Percentiles rank a stretch among this genome's conserved stretches.
Evolutionary conservation across 2,329 filamentous ascomycete species (phyloP).

Genomic region (Teratosphaeriaceae sp.): DNA sequence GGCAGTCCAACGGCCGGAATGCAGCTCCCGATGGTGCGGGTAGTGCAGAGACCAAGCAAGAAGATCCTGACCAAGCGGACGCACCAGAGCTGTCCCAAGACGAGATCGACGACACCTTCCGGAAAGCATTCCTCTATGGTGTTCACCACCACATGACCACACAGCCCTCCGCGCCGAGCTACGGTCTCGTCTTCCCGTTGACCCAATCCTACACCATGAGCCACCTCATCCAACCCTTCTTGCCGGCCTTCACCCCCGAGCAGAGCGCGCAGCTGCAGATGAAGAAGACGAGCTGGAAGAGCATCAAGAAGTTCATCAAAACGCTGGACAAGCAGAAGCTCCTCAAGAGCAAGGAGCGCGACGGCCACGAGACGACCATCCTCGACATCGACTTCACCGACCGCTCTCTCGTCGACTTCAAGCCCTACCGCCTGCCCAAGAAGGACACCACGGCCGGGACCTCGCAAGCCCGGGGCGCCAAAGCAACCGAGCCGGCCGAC

Average conservation of each 20-base stretch:
- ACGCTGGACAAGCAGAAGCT: slow-evolving; percentile 56
- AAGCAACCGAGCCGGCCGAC: slow-evolving; percentile 33
- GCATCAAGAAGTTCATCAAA: slow-evolving; percentile 63
- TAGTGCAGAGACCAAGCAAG: slow-evolving; percentile 19
- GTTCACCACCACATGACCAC: slow-evolving; percentile 53
- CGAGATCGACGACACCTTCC: slow-evolving; percentile 61
- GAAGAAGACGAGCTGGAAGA: slow-evolving; percentile 67
- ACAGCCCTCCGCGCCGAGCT: slow-evolving; percentile 45
- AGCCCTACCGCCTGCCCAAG: slow-evolving; percentile 56
- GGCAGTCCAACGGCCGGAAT: slow-evolving; percentile 13
- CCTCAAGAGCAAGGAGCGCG: slow-evolving; percentile 59
- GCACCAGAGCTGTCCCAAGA: slow-evolving; percentile 45
- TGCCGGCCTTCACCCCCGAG: slow-evolving; percentile 52
- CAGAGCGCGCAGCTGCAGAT: slow-evolving; percentile 55
- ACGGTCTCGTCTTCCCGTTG: slow-evolving; percentile 55
- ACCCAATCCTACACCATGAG: slow-evolving; percentile 58
- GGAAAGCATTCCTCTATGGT: slow-evolving; percentile 57
- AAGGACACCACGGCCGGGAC: slow-evolving; percentile 43
- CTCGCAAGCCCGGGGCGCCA: slow-evolving; percentile 26
- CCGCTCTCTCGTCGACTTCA: slow-evolving; percentile 47
- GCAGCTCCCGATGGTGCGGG: slow-evolving; percentile 17
- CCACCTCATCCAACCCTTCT: slow-evolving; percentile 58
- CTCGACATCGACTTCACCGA: slow-evolving; percentile 60
- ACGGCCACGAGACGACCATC: slow-evolving; percentile 57
- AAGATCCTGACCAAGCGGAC: slow-evolving; percentile 27